Conservation (phyloP, 116 monocot species). For the Phalaenopsis hybrid region DNA sequence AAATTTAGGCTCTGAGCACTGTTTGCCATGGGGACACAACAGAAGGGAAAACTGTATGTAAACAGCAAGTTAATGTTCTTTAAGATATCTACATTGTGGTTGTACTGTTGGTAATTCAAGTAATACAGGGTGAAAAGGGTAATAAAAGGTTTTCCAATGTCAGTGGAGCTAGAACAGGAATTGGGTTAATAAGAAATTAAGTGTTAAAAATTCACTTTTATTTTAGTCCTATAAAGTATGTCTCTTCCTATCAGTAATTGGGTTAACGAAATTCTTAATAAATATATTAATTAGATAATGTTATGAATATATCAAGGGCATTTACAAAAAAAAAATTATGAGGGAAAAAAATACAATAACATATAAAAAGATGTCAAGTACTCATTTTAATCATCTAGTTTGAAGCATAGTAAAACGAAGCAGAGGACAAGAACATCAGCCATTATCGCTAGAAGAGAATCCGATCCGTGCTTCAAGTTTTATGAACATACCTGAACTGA, state of each 20-base stretch:
- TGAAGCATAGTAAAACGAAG: not conserved
- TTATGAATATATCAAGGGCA: too few species aligned
- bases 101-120: not conserved
- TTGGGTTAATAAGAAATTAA: not conserved
- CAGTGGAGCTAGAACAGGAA: not conserved
- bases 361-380: too few species aligned
- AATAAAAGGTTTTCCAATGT: not conserved
- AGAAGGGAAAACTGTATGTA: not conserved
- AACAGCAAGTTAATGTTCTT: not conserved
- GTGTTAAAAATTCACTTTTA: not conserved
- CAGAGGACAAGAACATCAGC: not conserved
- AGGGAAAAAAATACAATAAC: too few species aligned
- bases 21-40: too few species aligned
- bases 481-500: too few species aligned
- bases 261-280: not conserved
- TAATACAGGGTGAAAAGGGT: not conserved
- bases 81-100: not conserved
- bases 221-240: too few species aligned
- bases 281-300: too few species aligned
- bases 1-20: too few species aligned
- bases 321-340: too few species aligned
- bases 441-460: too few species aligned
- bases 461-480: too few species aligned
- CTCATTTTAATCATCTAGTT: too few species aligned
- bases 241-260: not conserved